Evolutionary conservation across 805 yeast species (phyloP).

Genomic region (Geotrichum ghanense): DNA sequence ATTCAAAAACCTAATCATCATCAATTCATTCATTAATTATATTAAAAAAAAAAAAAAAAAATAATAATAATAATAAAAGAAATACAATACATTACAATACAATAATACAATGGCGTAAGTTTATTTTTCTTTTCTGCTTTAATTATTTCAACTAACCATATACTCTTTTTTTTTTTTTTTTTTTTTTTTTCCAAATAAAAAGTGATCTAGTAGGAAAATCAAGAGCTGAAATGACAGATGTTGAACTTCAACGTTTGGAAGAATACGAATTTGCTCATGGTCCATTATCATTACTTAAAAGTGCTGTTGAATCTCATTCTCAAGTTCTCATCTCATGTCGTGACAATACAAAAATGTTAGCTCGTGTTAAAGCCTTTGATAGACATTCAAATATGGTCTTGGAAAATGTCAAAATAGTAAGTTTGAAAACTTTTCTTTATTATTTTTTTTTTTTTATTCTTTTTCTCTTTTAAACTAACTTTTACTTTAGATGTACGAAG

Average conservation of each 20-base stretch:
- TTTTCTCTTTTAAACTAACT: conserved; percentile 2
- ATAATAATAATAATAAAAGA: too few species aligned
- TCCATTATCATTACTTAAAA: conserved; percentile 80
- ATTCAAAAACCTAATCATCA: too few species aligned
- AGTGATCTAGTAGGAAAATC: conserved; percentile 58
- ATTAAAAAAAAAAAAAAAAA: too few species aligned
- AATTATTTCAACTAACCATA: too few species aligned
- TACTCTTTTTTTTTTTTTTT: neutral
- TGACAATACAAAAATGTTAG: conserved; percentile 85
- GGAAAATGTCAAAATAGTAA: conserved; percentile 79
- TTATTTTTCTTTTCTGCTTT: too few species aligned
- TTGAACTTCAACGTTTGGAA: conserved; percentile 70
- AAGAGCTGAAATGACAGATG: conserved; percentile 65
- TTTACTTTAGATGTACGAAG: conserved; percentile 44
- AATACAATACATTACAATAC: too few species aligned
- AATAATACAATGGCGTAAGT: too few species aligned
- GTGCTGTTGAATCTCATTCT: conserved; percentile 61
- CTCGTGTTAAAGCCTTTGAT: conserved; percentile 87
- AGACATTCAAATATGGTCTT: conserved; percentile 90
- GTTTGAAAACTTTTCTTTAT: conserved; percentile 2
- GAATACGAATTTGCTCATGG: conserved; percentile 86
- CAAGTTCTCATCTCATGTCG: conserved; percentile 82
- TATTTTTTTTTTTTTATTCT: too few species aligned
- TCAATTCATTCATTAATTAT: too few species aligned
- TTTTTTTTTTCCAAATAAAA: neutral